Evolutionary conservation across 345 rosid genomes (phyloP), one percentile per base, ranked within the genome.

Genomic region (Syzygium jambos): DNA sequence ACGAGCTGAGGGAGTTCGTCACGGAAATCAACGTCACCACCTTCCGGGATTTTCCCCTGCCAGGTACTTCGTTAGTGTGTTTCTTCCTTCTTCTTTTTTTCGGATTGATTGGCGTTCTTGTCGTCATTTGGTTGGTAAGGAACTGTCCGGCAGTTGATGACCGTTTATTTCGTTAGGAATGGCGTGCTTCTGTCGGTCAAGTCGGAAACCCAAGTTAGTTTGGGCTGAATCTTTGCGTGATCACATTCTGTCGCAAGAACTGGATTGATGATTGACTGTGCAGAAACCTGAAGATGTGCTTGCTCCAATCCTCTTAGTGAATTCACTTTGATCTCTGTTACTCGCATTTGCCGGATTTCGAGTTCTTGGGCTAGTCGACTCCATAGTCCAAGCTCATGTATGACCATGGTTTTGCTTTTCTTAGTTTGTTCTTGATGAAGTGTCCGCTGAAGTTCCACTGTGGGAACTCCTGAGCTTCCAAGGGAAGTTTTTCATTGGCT

Each of bases 1-100:
- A 94, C 52, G 95, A 93, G 88, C 87, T 94, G 88, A 89, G 93
- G 78, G 96, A 93, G 86, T 95, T 95, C 85, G 91, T 93, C 9
- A 92, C 87, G 88, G 95, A 89, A 53, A 89, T 95, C 85, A 92
- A 92, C 86, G 25, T 88, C 8, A 92, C 87, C 88, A 93, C 95
- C 19, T 95, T 95, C 88, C 89, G 87, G 83, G 93, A 95, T 88
- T 95, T 95, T 87, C 95, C 95, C 12, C 84, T 95, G 3, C 85
- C 88, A 87, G 96, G 96, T 93, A 78, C 80, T 73, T 38, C 80
- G 19, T 73, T 41, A 73, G 41, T 19, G 80, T 5, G 46, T 43
- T 43, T 43, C 6, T 6, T 43, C 1, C 46, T 43, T 43, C 6
- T 43, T 7, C 6, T 3, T 38, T 34, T 73, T 34, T 5, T 61